Evolutionary conservation across 768 basidiomycete genomes (phyloP), one percentile per base, ranked within the genome.

Genomic region (Clitopilus passeckerianus): DNA sequence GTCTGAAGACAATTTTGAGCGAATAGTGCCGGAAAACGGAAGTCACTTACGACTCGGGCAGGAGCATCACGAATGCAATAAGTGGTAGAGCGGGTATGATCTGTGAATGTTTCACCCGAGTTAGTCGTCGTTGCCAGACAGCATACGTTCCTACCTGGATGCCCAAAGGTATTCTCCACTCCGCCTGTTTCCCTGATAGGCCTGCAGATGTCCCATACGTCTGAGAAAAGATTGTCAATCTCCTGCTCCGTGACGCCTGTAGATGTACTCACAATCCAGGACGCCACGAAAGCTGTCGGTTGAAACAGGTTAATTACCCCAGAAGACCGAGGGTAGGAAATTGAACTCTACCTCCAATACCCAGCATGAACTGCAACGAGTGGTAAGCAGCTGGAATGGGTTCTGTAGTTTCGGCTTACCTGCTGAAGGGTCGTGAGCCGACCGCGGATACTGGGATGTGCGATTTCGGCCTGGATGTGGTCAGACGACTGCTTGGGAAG

Each of bases 361-460:
- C 80, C 7, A 82, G 67, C 80, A 80, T 82, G 64, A 81, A 79
- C 68, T 73, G 18, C 30, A 57, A 9, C 37, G 3, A n/a, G 5
- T 9, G 10, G n/a, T 41, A 5, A 41, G 37, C 37, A n/a, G 3
- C 12, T 12, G 14, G 5, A 41, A 55, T 14, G 30, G 7, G 7
- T 27, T 15, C 2, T 44, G 27, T 16, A 18, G 6, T 14, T 50
- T 50, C 46, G 5, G 37, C 37, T 50, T 43, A 74, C 73, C 61
- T 81, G 81, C 66, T 83, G 81, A 33, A 84, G 69, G 4, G 81
- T 82, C 1, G 80, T 83, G 37, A 83, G 70, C 16, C 80, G 73
- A 9, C 82, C 82, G n/a, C 81, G 74, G 44, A 82, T 83, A 69
- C 77, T 79, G 0, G 82, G 81, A 59, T 82, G 81, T 1, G 82